Conservation (phyloP, 2,329 filamentous ascomycete genomes). For the Colletotrichum paranaense region DNA sequence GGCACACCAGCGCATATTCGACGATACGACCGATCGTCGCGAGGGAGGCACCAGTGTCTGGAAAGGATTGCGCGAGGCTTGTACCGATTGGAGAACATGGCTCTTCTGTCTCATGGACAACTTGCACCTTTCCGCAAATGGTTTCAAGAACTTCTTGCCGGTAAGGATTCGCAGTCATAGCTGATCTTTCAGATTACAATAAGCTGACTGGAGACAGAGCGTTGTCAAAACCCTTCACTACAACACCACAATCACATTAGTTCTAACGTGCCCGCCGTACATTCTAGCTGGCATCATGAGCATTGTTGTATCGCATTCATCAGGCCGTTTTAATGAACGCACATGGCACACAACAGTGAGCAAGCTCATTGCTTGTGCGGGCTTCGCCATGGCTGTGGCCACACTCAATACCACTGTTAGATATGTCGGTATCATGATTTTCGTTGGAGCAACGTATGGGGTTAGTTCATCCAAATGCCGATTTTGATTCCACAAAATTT, state of each 20-base stretch:
- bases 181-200: background rate
- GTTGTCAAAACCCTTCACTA: conserved; percentile 57
- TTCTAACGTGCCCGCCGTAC: conserved; percentile 59
- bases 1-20: conserved; percentile 46
- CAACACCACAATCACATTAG: conserved; percentile 55
- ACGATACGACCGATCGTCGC: conserved; percentile 46
- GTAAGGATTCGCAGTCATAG: background rate
- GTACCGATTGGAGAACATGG: conserved; percentile 58
- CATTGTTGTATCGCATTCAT: conserved; percentile 51
- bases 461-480: conserved; percentile 53
- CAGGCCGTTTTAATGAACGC: conserved; percentile 58
- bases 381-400: conserved; percentile 37
- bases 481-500: conserved; percentile 26
- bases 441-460: conserved; percentile 48
- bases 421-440: conserved; percentile 47
- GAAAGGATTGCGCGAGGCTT: conserved; percentile 56
- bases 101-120: conserved; percentile 63
- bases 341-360: conserved; percentile 59
- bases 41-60: conserved; percentile 50
- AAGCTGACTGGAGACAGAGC: conserved; percentile 18
- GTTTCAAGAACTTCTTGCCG: conserved; percentile 51
- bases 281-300: conserved; percentile 51
- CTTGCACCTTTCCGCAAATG: conserved; percentile 60
- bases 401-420: conserved; percentile 36
- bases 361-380: conserved; percentile 52